phyloP scores from a whole-genome alignment of 192 early-diverging fungal genomes.

The Cetraspora pellucida region DNA sequence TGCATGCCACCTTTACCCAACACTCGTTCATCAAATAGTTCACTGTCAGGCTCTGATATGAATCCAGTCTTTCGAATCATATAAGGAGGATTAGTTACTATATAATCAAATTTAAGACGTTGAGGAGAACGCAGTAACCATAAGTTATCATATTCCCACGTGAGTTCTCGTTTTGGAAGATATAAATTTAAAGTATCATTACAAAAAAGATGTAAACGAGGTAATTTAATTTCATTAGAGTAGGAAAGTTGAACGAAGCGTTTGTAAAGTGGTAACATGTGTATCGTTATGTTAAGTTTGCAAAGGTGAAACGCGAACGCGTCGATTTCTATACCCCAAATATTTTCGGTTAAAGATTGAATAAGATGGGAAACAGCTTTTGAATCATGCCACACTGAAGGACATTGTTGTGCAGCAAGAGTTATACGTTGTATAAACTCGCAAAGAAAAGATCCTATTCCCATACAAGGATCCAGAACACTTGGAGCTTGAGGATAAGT shows the following conservation, averaged over 20 bases:
- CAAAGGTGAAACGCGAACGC: constrained; percentile 54
- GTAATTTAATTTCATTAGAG: constrained; percentile 22
- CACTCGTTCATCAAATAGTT: constrained; percentile 52
- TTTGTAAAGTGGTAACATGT: constrained; percentile 52
- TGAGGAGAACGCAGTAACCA: constrained; percentile 42
- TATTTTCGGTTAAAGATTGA: constrained; percentile 43
- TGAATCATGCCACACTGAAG: constrained; percentile 46
- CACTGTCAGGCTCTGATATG: constrained; percentile 51
- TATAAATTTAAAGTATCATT: constrained; percentile 57
- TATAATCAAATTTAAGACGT: constrained; percentile 53
- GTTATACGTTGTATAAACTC: constrained; percentile 48
- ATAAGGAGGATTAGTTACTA: constrained; percentile 66
- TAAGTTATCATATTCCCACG: constrained; percentile 51
- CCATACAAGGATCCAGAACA: constrained; percentile 60
- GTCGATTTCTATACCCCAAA: constrained; percentile 64
- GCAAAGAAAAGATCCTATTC: constrained; percentile 58
- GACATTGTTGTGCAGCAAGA: constrained; percentile 32
- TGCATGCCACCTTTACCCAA: constrained; percentile 56
- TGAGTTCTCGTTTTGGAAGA: constrained; percentile 35
- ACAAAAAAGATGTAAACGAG: constrained; percentile 50
- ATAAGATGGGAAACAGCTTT: constrained; percentile 38
- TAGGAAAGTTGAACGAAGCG: constrained; percentile 18
- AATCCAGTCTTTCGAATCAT: constrained; percentile 63
- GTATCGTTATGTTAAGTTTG: constrained; percentile 52
- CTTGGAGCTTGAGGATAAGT: constrained; percentile 32